These are phyloP conservation scores for Xylogone sp. DNA, from an alignment of 2,329 filamentous ascomycete species.

Conservation along the genomic window DNA sequence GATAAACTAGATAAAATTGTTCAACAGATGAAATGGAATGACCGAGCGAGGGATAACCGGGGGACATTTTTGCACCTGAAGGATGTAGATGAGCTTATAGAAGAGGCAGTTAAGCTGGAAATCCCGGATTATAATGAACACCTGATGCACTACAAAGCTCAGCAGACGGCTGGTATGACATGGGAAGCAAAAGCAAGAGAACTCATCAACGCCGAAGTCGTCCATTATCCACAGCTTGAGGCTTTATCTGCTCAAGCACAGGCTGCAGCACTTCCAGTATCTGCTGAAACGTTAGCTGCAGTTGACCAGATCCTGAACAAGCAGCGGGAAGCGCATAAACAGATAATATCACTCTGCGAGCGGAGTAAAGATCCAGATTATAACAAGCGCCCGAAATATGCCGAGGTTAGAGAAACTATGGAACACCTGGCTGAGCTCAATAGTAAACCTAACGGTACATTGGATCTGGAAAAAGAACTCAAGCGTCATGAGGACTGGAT, in stretches of 20 bases:
- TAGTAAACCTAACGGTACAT: constrained; percentile 84
- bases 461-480: constrained; percentile 90
- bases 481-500: constrained; percentile 99
- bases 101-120: constrained; percentile 71
- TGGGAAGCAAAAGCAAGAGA: constrained; percentile 95
- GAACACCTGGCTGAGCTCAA: constrained; percentile 84
- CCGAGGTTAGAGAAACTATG: constrained; percentile 86
- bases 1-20: constrained; percentile 76
- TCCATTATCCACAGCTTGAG: constrained; percentile 93
- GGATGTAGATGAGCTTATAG: constrained; percentile 76
- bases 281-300: constrained; percentile 70
- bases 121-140: constrained; percentile 80
- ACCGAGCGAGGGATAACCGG: constrained; percentile 65
- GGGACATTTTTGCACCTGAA: constrained; percentile 66
- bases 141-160: constrained; percentile 70
- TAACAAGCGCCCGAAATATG: constrained; percentile 77
- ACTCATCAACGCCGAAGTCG: constrained; percentile 82
- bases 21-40: constrained; percentile 85
- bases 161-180: constrained; percentile 70
- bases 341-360: constrained; percentile 78
- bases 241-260: constrained; percentile 81
- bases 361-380: constrained; percentile 73
- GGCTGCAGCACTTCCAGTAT: constrained; percentile 69
- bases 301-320: constrained; percentile 94
- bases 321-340: constrained; percentile 88